A percentile compares a stretch with the other conserved stretches of the same genome.
Conservation (phyloP, 192 early-diverging fungal species). For the Backusella tarrabulga region DNA sequence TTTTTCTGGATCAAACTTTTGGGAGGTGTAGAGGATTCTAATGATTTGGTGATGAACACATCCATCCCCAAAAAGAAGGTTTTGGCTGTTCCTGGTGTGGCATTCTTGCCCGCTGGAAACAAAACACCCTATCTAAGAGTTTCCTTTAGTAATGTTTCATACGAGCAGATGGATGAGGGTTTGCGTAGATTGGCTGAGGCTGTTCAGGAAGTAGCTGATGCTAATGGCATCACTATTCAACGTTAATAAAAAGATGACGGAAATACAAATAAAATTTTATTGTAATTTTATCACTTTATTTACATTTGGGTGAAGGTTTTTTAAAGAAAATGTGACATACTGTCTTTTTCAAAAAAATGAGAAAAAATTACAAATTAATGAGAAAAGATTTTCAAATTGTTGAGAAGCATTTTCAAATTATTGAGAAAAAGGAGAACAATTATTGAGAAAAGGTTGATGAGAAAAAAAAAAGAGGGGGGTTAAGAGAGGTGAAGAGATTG, state of each 20-base stretch:
- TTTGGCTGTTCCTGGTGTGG: conserved; percentile 66
- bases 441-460: no score
- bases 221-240: neutral
- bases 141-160: conserved; percentile 66
- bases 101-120: conserved; percentile 39
- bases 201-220: conserved; percentile 38
- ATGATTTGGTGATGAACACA: conserved; percentile 58
- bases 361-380: no score
- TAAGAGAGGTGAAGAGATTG: no score
- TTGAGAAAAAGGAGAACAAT: no score
- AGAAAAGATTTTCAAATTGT: no score
- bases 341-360: no score
- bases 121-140: conserved; percentile 63
- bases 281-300: neutral
- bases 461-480: no score
- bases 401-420: no score
- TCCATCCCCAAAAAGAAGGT: conserved; percentile 65
- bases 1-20: conserved; percentile 83
- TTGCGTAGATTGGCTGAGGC: conserved; percentile 58
- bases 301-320: no score
- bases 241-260: neutral
- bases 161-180: conserved; percentile 61
- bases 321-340: no score
- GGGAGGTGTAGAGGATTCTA: conserved; percentile 46
- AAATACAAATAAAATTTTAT: neutral